phyloP scores from a whole-genome alignment of 2,329 filamentous ascomycete genomes.

The Penicillium sp. region DNA sequence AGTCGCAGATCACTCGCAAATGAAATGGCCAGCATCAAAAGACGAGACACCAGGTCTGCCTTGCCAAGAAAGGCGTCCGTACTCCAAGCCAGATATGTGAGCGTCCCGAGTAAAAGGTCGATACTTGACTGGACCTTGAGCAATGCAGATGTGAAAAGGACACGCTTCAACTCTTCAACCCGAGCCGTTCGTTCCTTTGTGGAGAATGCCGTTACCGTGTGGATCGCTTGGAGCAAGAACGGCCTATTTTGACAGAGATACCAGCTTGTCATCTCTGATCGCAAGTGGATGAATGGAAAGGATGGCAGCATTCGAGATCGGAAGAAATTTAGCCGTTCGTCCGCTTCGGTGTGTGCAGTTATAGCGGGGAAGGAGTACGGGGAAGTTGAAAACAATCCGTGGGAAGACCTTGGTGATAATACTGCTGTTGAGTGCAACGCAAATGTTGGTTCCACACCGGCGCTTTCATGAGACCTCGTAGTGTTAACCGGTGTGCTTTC shows the following conservation, averaged over 20 bases:
- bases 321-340: neutral
- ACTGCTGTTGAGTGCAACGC: too few relatives aligned
- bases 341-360: constrained; percentile 23
- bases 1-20: constrained; percentile 41
- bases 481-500: too few relatives aligned
- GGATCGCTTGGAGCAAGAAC: constrained; percentile 40
- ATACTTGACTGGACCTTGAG: constrained; percentile 34
- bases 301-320: constrained; percentile 34
- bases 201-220: constrained; percentile 36
- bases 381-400: too few relatives aligned
- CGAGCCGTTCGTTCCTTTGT: constrained; percentile 28
- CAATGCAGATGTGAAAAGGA: constrained; percentile 32
- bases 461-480: too few relatives aligned
- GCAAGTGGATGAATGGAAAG: constrained; percentile 39
- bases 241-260: constrained; percentile 37
- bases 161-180: constrained; percentile 33
- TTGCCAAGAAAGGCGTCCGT: constrained; percentile 37
- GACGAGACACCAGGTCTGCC: constrained; percentile 34
- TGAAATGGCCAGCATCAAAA: constrained; percentile 43
- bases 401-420: too few relatives aligned
- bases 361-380: too few relatives aligned
- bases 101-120: constrained; percentile 39
- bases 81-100: constrained; percentile 44
- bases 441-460: too few relatives aligned
- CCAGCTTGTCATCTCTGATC: constrained; percentile 27